Base-by-base conservation (phyloP, 768 basidiomycete genomes). In the Asterophora parasitica region DNA sequence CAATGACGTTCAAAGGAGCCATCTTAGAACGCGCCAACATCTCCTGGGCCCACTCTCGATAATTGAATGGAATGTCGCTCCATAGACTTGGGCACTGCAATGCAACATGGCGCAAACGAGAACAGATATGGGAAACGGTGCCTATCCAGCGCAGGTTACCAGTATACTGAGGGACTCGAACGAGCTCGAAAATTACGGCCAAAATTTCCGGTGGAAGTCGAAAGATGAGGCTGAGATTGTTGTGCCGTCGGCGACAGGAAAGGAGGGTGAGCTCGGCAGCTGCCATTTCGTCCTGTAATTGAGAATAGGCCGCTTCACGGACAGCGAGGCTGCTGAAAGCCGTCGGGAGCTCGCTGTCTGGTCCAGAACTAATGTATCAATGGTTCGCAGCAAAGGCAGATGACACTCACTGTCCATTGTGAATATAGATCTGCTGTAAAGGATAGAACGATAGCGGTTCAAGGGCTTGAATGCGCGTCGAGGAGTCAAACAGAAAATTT, bases 161-260 rank as follows among this genome's bases (percentile, higher is more conserved):
- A 7, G 35, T 12, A 11, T 4, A 7, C 17, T 26, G 19, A 7
- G 44, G n/a, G n/a, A n/a, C 42, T 20, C 10, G 13, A 13, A 39
- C 19, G 28, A 26, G 35, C 11, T 35, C 20, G 39, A 50, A 46
- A 20, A 46, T 31, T 20, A 16, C 31, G 4, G 44, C 15, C 16
- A 42, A 35, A 7, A 50, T 7, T n/a, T 42, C 49, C 13, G 17
- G n/a, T n/a, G 49, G 44, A 16, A 50, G 49, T 2, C 44, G 32
- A 13, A 27, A 13, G 27, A 42, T 35, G 23, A 45, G 16, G 9
- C 32, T 40, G 23, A 50, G 23, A 8, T 34, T 28, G 26, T 46
- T 50, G 17, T 50, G 16, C 10, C 12, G 38, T 13, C 33, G 44
- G 9, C 30, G 34, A 13, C 43, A 33, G 20, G 33, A 19, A 34